Conservation (phyloP, 2,329 filamentous ascomycete species). For the Botryotinia globosa region DNA sequence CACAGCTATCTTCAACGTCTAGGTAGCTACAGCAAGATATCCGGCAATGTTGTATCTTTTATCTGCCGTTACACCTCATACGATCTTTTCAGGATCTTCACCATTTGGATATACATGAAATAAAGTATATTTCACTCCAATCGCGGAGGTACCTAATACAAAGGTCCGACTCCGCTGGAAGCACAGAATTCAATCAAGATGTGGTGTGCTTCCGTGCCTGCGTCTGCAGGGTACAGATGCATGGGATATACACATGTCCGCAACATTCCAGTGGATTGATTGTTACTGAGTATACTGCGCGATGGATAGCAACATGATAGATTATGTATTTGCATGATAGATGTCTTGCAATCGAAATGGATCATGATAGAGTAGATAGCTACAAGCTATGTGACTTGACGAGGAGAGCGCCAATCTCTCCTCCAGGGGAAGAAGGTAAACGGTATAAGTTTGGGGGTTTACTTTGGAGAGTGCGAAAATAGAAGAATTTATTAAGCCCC, state of each 20-base stretch:
- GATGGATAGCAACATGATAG: slow-evolving; percentile 19
- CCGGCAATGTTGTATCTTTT: slow-evolving; percentile 9
- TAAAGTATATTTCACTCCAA: background rate
- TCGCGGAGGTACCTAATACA: background rate
- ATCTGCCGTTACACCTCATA: background rate
- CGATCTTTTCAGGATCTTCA: slow-evolving; percentile 3
- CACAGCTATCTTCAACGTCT: background rate
- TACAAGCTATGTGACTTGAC: slow-evolving; percentile 27
- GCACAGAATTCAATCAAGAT: background rate
- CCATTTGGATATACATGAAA: background rate
- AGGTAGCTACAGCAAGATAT: background rate
- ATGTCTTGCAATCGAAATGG: slow-evolving; percentile 18
- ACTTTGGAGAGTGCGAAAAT: slow-evolving; percentile 5
- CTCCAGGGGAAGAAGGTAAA: background rate
- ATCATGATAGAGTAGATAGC: slow-evolving; percentile 29
- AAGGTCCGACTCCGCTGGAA: slow-evolving; percentile 6
- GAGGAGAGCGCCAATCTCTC: background rate
- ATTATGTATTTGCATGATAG: slow-evolving; percentile 3
- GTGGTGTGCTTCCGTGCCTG: slow-evolving; percentile 19
- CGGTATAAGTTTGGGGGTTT: slow-evolving; percentile 24
- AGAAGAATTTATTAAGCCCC: slow-evolving; percentile 11
- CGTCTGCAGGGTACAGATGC: slow-evolving; percentile 18
- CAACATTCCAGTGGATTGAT: background rate
- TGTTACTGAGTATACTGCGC: background rate
- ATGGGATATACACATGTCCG: slow-evolving; percentile 4